Percentiles rank a stretch among this genome's conserved stretches.
Conservation (phyloP, 345 rosid genomes). For the Linum usitatissimum region DNA sequence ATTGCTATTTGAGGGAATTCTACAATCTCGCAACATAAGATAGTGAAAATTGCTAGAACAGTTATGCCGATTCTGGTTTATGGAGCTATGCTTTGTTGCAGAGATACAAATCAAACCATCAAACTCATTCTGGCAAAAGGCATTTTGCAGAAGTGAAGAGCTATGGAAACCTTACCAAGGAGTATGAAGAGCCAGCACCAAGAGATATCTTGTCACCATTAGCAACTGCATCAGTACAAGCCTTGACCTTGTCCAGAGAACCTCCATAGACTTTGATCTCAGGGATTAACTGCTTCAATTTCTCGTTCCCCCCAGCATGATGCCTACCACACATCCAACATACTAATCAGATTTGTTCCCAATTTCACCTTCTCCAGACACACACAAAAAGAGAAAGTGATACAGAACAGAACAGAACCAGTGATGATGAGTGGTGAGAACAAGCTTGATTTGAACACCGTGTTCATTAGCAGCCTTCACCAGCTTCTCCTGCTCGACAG, state of each 20-base stretch:
- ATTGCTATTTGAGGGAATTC: not conserved
- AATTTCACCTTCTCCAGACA: too few relatives aligned
- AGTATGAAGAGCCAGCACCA: constrained; percentile 66
- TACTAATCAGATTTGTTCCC: not conserved
- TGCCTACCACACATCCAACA: constrained; percentile 37
- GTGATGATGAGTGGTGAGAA: constrained; percentile 94
- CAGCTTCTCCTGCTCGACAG: constrained; percentile 72
- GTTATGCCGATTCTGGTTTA: too few relatives aligned
- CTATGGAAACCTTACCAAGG: constrained; percentile 43
- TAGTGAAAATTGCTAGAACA: not conserved
- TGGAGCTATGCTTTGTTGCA: not conserved
- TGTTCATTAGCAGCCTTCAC: constrained; percentile 40
- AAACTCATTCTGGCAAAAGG: not conserved
- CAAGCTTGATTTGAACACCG: constrained; percentile 40
- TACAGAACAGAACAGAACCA: constrained; percentile 28
- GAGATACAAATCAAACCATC: not conserved
- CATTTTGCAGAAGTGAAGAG: not conserved
- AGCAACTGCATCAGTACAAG: constrained; percentile 57
- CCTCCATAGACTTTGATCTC: constrained; percentile 79
- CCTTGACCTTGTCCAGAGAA: constrained; percentile 69
- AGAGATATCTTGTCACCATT: constrained; percentile 61
- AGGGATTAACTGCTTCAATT: constrained; percentile 60
- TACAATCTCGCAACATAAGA: too few relatives aligned
- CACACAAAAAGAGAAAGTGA: not conserved
- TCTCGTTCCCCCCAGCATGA: constrained; percentile 89